Base-by-base conservation (phyloP, 2,329 filamentous ascomycete genomes). In the Calonectria multiphialidica region DNA sequence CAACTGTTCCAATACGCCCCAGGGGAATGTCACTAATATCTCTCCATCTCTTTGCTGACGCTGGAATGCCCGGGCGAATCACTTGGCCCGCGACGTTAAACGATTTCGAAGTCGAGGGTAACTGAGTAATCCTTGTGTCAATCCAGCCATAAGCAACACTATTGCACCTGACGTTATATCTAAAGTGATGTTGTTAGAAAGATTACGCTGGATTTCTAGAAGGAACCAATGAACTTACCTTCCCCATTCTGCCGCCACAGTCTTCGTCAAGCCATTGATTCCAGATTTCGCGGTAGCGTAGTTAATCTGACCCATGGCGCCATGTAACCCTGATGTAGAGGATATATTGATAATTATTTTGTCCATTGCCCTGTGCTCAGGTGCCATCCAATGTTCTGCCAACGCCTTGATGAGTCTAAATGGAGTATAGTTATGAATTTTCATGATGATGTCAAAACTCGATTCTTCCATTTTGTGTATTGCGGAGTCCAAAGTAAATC, bases 261-360 rank as follows among this genome's bases (percentile, higher is more conserved):
- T 94, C 85, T 95, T 95, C 75, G 93, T 94, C 50, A 96, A 87
- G 1, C 94, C 94, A 10, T 90, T 89, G 13, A 96, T 90, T 47
- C 93, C 94, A 10, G 94, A 93, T 86, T 96, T 96, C 66, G 93
- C 94, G 61, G 94, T 86, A 65, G 92, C 90, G 83, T 96, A 96
- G 87, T 96, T 96, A 76, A 92, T 91, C 87, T 96, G 94, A 18
- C 94, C 94, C 35, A 94, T 93, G 81, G 96, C 96, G 63, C 94
- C 94, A 83, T 96, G 90, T 15, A 95, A 85, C 55, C 94, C 94
- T 23, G 90, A 93, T 7, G 94, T 96, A 70, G 90, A 93, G 74
- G 90, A 93, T 82, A 97, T 94, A 82, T 95, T 96, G 85, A 96
- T 90, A 75, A 96, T 90, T n/a, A 35, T 30, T 37, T 59, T 67